Base-by-base conservation (phyloP, 495 filamentous ascomycete species). In the Hypoxylon fuscum region DNA sequence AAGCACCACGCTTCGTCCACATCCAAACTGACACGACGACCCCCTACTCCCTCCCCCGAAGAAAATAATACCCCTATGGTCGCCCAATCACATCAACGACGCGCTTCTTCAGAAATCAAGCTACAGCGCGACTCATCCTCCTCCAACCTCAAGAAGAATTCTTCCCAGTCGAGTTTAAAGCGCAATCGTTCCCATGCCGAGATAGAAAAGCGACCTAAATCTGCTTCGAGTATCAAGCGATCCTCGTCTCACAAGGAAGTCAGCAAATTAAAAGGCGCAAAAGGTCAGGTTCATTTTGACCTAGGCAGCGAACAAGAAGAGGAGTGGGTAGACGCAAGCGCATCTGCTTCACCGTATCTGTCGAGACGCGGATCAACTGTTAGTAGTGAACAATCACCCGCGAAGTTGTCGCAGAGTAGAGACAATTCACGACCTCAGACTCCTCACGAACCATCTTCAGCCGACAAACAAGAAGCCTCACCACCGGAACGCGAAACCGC, bases 311-410 rank as follows among this genome's bases (percentile, higher is more conserved):
- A 81, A 46, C 68, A 71, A 43, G 77, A 80, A 34, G 77, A 78
- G 73, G 79, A 81, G 73, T 84, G 82, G 82, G 79, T 83, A 25
- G 83, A 84, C 68, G 82, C 81, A 34, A 83, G 80, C 72, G 70
- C 72, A 35, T 83, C 82, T 54, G 80, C 77, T 25, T 84, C 81
- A n/a, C 81, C 82, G 0, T 74, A 80, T 17, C 60, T 85, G 31
- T 83, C 83, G 22, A 70, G 82, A 44, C 76, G 78, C 51, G 74
- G 72, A 20, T 83, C 81, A 0, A 66, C 76, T 27, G 73, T 75
- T 23, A 78, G 72, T 66, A 70, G 66, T 42, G 73, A 55, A 37
- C 75, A 76, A 17, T 74, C 75, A 14, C 61, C 71, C 9, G 68
- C 45, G 25, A 73, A 71, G 21, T 31, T 55, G 29, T 14, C 40